A percentile compares a stretch with the other conserved stretches of the same genome.
These are phyloP conservation scores for Otatea glauca DNA, from an alignment of 176 grass and related monocot genomes.

Conservation along the genomic window DNA sequence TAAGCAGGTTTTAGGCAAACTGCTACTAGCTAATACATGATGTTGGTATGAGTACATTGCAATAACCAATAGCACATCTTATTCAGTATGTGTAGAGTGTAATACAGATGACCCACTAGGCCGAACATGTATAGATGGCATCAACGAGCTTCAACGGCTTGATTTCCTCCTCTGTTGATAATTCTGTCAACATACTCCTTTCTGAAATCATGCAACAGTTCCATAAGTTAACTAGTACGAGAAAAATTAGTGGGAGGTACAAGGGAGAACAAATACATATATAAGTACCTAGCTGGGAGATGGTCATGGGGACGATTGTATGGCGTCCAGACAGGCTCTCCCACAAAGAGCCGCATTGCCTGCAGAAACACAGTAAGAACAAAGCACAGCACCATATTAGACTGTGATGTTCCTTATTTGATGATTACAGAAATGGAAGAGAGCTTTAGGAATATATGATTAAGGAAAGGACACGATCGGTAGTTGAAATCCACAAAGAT, in stretches of 20 bases:
- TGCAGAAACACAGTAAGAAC: constrained; percentile 31
- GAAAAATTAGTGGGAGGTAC: background rate
- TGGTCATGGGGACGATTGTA: constrained; percentile 88
- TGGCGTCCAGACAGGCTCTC: constrained; percentile 84
- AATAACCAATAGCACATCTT: constrained; percentile 20
- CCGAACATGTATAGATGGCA: background rate
- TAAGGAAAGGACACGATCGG: background rate
- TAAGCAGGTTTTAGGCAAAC: background rate
- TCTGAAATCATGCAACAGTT: constrained; percentile 49
- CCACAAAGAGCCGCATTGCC: constrained; percentile 96
- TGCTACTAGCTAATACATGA: constrained; percentile 4
- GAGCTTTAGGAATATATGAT: background rate
- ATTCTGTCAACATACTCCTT: constrained; percentile 75
- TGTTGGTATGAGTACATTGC: background rate
- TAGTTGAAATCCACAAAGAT: background rate
- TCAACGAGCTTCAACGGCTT: constrained; percentile 74
- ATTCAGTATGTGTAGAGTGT: constrained; percentile 27
- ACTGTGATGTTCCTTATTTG: background rate
- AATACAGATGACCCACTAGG: background rate
- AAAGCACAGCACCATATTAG: background rate
- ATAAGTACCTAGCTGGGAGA: constrained; percentile 67
- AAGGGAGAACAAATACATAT: background rate
- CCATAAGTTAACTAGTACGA: background rate
- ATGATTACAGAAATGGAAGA: background rate
- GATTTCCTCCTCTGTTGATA: constrained; percentile 53